Evolutionary conservation across 176 grass and related monocot species (phyloP).

Genomic region (Rhynchospora tenuis): DNA sequence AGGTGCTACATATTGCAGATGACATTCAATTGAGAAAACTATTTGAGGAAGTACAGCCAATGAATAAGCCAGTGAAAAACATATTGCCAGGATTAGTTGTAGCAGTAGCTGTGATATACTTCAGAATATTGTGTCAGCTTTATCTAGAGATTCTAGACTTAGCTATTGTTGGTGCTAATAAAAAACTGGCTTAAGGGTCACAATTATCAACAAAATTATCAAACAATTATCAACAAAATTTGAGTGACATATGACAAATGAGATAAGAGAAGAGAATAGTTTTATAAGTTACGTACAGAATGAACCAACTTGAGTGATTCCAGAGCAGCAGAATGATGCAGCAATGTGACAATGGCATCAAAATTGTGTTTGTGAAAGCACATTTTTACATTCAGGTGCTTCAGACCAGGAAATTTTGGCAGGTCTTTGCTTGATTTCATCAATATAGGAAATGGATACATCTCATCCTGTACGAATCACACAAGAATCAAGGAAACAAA

Average conservation of each 20-base stretch:
- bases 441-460: conserved; percentile 7
- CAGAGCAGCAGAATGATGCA: background rate
- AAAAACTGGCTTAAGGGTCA: too few species aligned
- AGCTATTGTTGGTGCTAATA: too few species aligned
- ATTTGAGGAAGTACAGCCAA: too few species aligned
- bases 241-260: background rate
- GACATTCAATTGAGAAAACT: too few species aligned
- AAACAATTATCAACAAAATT: too few species aligned
- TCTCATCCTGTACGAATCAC: background rate
- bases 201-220: too few species aligned
- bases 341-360: background rate
- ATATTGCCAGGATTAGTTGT: too few species aligned
- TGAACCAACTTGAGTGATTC: background rate
- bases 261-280: background rate
- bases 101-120: too few species aligned
- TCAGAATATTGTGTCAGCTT: too few species aligned
- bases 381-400: background rate
- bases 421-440: background rate
- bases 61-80: too few species aligned
- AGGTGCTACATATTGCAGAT: too few species aligned
- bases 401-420: background rate
- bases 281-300: background rate
- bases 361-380: background rate
- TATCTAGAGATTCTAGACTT: too few species aligned
- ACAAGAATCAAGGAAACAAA: background rate